Evolutionary conservation across 352 stramenopile genomes (phyloP), one percentile per base, ranked within the genome.

Genomic region (Globisporangium parvum): DNA sequence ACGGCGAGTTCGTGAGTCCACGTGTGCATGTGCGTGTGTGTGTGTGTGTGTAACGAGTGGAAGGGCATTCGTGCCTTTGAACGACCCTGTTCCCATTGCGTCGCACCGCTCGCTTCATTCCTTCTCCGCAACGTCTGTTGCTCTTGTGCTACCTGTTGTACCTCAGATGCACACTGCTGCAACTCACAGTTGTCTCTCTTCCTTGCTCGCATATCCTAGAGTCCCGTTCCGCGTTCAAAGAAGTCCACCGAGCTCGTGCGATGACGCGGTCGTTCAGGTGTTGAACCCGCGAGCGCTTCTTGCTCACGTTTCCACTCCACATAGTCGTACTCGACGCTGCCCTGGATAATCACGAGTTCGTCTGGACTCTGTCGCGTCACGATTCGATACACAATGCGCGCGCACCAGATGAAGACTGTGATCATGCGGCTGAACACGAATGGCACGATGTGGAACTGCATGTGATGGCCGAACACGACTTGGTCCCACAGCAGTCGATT

Each of bases 361-460:
- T 61, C 17, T 18, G 55, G 24, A 15, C 12, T 18, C 26, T 45
- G 39, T 3, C 55, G n/a, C 33, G 35, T 55, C 21, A 15, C n/a
- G 24, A 60, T 52, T 21, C 57, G 24, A 6, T 45, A 54, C 31
- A 59, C 15, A 4, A 59, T 15, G 21, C 50, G 57, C 5, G 24
- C 26, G 26, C 40, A 59, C 50, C 57, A 63, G 31, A 63, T 40
- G 28, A 63, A 58, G 20, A 59, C 33, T 2, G 50, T 59, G 31
- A 53, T 26, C 51, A 59, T 51, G 15, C 50, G 42, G 33, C 49
- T 59, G 50, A 63, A 35, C 21, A 62, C 24, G 39, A 63, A 59
- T 10, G 41, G 57, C 17, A 58, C 44, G 21, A 63, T 31, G 21
- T 51, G 35, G 31, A 59, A 52, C n/a, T 39, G n/a, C 6, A 62